These are phyloP conservation scores for Rhizophora apiculata DNA, from an alignment of 345 rosid genomes.

Conservation along the genomic window DNA sequence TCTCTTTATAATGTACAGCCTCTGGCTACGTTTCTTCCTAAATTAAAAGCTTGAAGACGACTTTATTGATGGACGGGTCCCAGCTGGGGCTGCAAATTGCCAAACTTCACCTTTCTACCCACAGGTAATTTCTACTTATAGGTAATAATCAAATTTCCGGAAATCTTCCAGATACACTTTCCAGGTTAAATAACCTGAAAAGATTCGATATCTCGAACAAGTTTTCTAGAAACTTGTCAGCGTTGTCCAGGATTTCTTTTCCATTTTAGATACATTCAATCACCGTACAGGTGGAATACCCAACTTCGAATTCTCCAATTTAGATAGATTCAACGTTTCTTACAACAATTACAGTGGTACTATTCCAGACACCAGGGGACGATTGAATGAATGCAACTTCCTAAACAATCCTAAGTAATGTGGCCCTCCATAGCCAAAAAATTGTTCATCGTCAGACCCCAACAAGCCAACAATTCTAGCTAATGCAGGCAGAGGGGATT, in stretches of 20 bases:
- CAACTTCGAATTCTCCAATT: conserved; percentile 39
- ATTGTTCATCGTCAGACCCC: conserved; percentile 15
- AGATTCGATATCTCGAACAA: no score
- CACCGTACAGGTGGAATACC: conserved; percentile 41
- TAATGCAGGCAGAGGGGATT: neutral
- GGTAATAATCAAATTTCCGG: conserved; percentile 40
- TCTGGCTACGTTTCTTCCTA: conserved; percentile 34
- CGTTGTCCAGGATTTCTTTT: conserved; percentile 38
- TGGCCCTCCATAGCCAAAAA: conserved; percentile 29
- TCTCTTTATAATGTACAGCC: no score
- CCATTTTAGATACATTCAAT: no score
- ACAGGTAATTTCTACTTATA: no score
- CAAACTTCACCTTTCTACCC: conserved; percentile 35
- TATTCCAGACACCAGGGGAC: conserved; percentile 28
- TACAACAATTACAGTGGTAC: conserved; percentile 45
- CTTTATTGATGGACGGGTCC: conserved; percentile 33
- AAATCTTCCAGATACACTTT: conserved; percentile 37
- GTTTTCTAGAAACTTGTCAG: conserved; percentile 40
- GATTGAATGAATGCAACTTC: conserved; percentile 31
- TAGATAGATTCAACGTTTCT: conserved; percentile 48
- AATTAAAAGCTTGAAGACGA: conserved; percentile 34
- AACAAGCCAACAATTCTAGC: neutral
- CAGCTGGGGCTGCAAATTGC: conserved; percentile 39
- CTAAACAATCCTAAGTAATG: no score
- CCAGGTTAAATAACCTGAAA: conserved; percentile 35